phyloP scores from a whole-genome alignment of 306 rosid species.

The Ormosia emarginata region DNA sequence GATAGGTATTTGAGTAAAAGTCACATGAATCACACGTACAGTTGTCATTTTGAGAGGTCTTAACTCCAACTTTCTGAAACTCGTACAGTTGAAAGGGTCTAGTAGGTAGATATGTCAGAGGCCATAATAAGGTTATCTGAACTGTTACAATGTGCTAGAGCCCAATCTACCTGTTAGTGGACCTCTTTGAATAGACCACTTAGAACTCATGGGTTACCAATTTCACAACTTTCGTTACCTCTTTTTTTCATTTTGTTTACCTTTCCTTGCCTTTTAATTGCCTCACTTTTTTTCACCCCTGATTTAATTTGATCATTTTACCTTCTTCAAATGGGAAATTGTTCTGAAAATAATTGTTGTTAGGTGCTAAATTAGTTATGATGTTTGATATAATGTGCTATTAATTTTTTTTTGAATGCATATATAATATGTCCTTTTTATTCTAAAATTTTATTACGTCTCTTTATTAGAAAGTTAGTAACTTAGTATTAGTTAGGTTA shows the following conservation, averaged over 20 bases:
- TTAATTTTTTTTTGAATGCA: too few species aligned
- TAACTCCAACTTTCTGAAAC: slow-evolving; percentile 27
- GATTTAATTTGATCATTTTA: background rate
- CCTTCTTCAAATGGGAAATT: background rate
- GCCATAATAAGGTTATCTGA: slow-evolving; percentile 29
- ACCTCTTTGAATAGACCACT: slow-evolving; percentile 29
- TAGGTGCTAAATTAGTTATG: background rate
- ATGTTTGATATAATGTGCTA: background rate
- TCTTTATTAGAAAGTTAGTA: too few species aligned
- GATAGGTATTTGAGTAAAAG: too few species aligned
- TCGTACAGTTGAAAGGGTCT: slow-evolving; percentile 27
- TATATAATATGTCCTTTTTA: too few species aligned
- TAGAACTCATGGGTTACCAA: slow-evolving; percentile 15
- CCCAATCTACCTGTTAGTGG: slow-evolving; percentile 22
- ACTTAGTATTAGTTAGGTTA: too few species aligned
- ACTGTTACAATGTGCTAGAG: slow-evolving; percentile 11
- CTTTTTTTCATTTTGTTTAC: background rate
- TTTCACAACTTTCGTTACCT: background rate
- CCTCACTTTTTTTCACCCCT: background rate
- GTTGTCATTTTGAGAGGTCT: slow-evolving; percentile 24
- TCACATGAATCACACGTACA: too few species aligned
- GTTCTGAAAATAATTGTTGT: too few species aligned
- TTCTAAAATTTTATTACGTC: too few species aligned
- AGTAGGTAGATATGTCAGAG: slow-evolving; percentile 45
- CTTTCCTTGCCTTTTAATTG: background rate